Percentiles rank a stretch among this genome's conserved stretches.
phyloP scores from a whole-genome alignment of 495 filamentous ascomycete species.

The Parathielavia appendiculata region DNA sequence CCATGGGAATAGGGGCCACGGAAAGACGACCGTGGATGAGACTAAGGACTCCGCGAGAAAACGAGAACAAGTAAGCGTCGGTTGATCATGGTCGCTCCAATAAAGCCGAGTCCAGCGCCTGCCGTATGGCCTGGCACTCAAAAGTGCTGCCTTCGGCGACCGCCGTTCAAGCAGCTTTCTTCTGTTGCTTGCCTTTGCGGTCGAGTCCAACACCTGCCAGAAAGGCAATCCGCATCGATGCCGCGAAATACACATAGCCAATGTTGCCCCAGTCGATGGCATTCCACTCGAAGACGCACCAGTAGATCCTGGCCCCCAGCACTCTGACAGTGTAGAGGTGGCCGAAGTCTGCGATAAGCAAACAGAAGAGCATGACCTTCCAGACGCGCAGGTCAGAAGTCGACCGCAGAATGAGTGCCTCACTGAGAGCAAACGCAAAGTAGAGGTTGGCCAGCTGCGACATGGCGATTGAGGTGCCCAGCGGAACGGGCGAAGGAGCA shows the following conservation, averaged over 20 bases:
- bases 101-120: too few species aligned
- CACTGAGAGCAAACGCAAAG: constrained; percentile 62
- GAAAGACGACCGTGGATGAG: too few species aligned
- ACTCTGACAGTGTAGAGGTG: constrained; percentile 55
- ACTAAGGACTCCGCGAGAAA: too few species aligned
- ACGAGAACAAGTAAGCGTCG: too few species aligned
- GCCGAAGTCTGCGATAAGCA: constrained; percentile 63
- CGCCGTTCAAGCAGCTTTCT: constrained; percentile 21
- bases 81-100: too few species aligned
- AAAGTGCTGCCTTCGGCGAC: not conserved
- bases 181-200: constrained; percentile 14
- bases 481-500: constrained; percentile 36
- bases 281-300: constrained; percentile 54
- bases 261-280: constrained; percentile 62
- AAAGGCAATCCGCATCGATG: constrained; percentile 51
- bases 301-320: constrained; percentile 53
- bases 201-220: constrained; percentile 48
- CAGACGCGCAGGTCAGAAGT: constrained; percentile 60
- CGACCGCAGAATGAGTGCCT: constrained; percentile 60
- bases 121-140: not conserved
- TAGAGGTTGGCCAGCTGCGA: constrained; percentile 62
- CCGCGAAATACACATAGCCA: constrained; percentile 56
- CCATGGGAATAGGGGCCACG: too few species aligned
- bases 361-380: constrained; percentile 53
- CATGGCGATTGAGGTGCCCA: constrained; percentile 50